Conservation (phyloP, 2,329 filamentous ascomycete species). For the Claviceps citrina region DNA sequence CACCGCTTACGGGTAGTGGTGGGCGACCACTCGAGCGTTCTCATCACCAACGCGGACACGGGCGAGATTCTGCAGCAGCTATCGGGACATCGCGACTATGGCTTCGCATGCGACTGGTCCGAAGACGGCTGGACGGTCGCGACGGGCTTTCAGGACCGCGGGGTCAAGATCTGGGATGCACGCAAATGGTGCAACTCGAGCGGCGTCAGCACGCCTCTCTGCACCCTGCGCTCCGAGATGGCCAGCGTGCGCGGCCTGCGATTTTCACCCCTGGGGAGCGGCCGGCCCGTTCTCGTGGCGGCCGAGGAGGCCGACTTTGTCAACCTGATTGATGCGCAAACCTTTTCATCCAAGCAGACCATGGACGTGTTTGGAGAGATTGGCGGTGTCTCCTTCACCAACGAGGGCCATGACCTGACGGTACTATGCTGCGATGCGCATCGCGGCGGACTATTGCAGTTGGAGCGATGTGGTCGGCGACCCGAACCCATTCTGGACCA, state of each 20-base stretch:
- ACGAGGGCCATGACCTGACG: constrained; percentile 52
- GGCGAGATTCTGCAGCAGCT: constrained; percentile 43
- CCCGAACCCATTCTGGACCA: constrained; percentile 13
- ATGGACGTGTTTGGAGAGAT: constrained; percentile 64
- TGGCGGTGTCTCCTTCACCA: constrained; percentile 50
- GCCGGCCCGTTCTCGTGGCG: constrained; percentile 49
- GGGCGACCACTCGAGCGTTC: constrained; percentile 49
- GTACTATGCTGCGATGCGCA: constrained; percentile 50
- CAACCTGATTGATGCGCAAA: constrained; percentile 53
- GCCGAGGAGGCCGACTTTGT: constrained; percentile 64
- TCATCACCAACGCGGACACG: constrained; percentile 55
- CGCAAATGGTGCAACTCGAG: constrained; percentile 46
- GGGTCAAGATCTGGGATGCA: constrained; percentile 62
- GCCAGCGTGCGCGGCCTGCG: constrained; percentile 52
- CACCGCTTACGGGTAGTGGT: constrained; percentile 57
- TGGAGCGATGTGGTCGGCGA: constrained; percentile 31
- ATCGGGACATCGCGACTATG: constrained; percentile 51
- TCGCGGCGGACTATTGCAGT: constrained; percentile 51
- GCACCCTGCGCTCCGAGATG: constrained; percentile 47
- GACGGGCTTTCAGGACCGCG: constrained; percentile 62
- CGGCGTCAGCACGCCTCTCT: constrained; percentile 31
- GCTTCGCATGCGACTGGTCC: constrained; percentile 68
- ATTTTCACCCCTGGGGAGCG: constrained; percentile 58
- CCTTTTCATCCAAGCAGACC: constrained; percentile 49
- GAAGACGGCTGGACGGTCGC: constrained; percentile 62